Base-by-base conservation (phyloP, 140 eudicot genomes). In the Bidens hawaiensis region DNA sequence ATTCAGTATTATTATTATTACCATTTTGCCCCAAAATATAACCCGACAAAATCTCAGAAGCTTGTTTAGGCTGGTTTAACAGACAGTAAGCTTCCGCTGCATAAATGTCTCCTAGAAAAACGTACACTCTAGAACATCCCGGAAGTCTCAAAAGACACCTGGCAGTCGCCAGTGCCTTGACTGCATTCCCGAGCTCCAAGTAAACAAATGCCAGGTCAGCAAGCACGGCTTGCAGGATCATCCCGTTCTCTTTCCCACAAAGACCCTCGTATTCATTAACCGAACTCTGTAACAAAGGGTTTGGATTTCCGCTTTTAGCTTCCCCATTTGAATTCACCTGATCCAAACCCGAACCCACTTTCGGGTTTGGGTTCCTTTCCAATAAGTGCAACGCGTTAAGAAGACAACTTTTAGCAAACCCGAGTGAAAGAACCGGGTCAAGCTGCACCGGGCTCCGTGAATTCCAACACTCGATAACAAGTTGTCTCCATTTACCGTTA, bases 31-130 rank as follows among this genome's bases (percentile, higher is more conserved):
- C 70, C 0, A 94, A 79, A 12, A 91, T 25, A 71, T 84, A 90
- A 24, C 60, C 24, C 6, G 74, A 77, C 68, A 91, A 73, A 76
- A 75, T 82, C 38, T 91, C 94, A 14, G 96, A 90, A 59, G 98
- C 98, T 82, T 84, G 95, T 43, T 84, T 82, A 3, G 90, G 85
- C 57, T 77, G 81, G 78, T 84, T 82, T 27, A 91, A 76, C 41
- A 84, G 76, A 70, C 98, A 91, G 57, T 82, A 75, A 46, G 98
- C 90, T 67, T 91, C 98, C 0, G 98, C 96, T 31, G 89, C 95
- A 72, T 84, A 87, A 45, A 91, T 53, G 47, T 81, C 81, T 2
- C 94, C 98, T 23, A 82, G 62, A 62, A 91, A 91, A 43, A 69
- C 49, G 19, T 84, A 80, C 12, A 84, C 72, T 50, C 70, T 80